Percentiles rank a stretch among this genome's conserved stretches.
Conservation (phyloP, 2,329 filamentous ascomycete species). For the Fusarium sarcochroum region DNA sequence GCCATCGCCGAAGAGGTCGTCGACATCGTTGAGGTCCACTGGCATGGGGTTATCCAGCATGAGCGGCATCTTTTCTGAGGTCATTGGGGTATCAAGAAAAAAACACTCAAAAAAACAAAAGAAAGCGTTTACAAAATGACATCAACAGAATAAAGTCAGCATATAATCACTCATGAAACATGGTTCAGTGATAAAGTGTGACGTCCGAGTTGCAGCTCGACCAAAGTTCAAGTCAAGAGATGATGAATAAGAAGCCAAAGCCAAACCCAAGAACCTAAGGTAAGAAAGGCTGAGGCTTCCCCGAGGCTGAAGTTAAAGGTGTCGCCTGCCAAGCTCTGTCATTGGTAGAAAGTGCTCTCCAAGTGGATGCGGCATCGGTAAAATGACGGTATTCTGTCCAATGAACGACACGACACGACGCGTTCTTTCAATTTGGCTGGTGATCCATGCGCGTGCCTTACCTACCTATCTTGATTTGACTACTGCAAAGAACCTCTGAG, state of each 20-base stretch:
- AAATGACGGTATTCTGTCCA: conserved; percentile 36
- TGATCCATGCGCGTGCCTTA: conserved; percentile 3
- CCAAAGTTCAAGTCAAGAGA: conserved; percentile 25
- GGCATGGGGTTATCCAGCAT: conserved; percentile 61
- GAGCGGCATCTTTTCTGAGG: conserved; percentile 60
- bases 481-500: neutral
- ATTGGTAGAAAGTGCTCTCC: conserved; percentile 29
- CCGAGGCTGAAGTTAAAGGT: conserved; percentile 39
- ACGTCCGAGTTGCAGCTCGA: conserved; percentile 9
- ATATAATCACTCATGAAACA: conserved; percentile 27
- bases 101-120: conserved; percentile 21
- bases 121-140: conserved; percentile 23
- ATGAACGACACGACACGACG: conserved; percentile 27
- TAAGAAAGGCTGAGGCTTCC: conserved; percentile 45
- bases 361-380: conserved; percentile 39
- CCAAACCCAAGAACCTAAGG: conserved; percentile 4
- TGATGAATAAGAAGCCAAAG: conserved; percentile 23
- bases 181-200: conserved; percentile 27
- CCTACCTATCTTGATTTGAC: neutral
- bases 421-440: neutral
- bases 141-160: conserved; percentile 19
- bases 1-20: conserved; percentile 83
- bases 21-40: conserved; percentile 71
- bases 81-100: conserved; percentile 51
- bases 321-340: conserved; percentile 5